Percentiles rank a stretch among this genome's conserved stretches.
phyloP scores from a whole-genome alignment of 2,329 filamentous ascomycete species.

The Aspergillus cejpii region DNA sequence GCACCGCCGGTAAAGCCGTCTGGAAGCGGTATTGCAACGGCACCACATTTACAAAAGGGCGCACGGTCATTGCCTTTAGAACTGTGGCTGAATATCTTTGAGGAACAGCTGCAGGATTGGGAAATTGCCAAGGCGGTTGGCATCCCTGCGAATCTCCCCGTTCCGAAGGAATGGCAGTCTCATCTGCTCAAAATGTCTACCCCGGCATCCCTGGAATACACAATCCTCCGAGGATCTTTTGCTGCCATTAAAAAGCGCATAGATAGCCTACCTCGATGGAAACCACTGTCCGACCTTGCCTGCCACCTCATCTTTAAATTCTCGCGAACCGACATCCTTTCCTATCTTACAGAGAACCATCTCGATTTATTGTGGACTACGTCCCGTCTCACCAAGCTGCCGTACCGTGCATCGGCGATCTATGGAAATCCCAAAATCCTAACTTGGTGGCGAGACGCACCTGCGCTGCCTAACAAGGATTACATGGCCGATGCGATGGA shows the following conservation, averaged over 20 bases:
- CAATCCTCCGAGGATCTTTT: constrained; percentile 66
- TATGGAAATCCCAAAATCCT: constrained; percentile 79
- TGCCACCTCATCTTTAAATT: constrained; percentile 91
- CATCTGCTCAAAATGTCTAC: constrained; percentile 59
- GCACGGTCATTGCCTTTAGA: constrained; percentile 62
- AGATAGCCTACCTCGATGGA: constrained; percentile 59
- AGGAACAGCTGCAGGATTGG: constrained; percentile 75
- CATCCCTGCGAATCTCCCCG: constrained; percentile 69
- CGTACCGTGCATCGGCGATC: constrained; percentile 79
- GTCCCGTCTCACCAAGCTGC: constrained; percentile 71
- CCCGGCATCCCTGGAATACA: constrained; percentile 74
- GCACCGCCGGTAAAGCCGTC: constrained; percentile 43
- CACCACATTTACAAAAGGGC: constrained; percentile 19
- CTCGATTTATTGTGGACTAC: constrained; percentile 78
- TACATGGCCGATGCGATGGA: constrained; percentile 82
- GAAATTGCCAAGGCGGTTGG: constrained; percentile 75
- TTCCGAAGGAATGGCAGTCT: constrained; percentile 65
- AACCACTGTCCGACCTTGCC: constrained; percentile 69
- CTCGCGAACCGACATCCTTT: constrained; percentile 69
- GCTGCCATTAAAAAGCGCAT: constrained; percentile 67
- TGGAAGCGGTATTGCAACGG: constrained; percentile 30
- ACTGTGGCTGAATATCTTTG: constrained; percentile 82
- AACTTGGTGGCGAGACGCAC: constrained; percentile 83
- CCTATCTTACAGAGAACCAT: constrained; percentile 60
- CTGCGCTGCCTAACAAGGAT: constrained; percentile 75